phyloP scores from a whole-genome alignment of 129 eudicot species.

The Dittrichia graveolens region DNA sequence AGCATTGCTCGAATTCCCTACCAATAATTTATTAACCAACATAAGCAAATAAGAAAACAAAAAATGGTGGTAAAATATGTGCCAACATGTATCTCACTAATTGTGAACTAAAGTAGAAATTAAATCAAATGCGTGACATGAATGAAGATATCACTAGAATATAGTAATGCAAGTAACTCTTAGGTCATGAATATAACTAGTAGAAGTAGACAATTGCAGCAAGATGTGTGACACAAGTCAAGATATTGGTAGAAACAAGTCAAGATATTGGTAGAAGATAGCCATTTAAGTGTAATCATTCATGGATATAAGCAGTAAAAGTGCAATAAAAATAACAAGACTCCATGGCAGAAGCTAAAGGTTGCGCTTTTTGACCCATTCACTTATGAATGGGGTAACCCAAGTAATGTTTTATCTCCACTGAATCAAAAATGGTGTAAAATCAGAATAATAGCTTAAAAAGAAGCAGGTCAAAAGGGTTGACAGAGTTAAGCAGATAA shows the following conservation, averaged over 20 bases:
- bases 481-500: not conserved
- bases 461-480: not conserved
- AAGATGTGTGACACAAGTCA: slow-evolving; percentile 17
- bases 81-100: slow-evolving; percentile 7
- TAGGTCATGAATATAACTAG: not conserved
- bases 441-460: not conserved
- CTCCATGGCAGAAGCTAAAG: not conserved
- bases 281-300: not conserved
- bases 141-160: slow-evolving; percentile 7
- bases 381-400: not conserved
- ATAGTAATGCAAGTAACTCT: slow-evolving; percentile 4
- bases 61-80: not conserved
- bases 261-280: not conserved
- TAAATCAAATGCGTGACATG: not conserved
- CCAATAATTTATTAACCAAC: slow-evolving; percentile 25
- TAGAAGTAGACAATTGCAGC: not conserved
- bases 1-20: slow-evolving; percentile 61
- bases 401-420: not conserved
- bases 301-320: not conserved
- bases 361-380: not conserved
- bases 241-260: not conserved
- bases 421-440: not conserved
- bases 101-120: not conserved
- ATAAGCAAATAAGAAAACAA: slow-evolving; percentile 6
- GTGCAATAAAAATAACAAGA: not conserved